Base-by-base conservation (phyloP, 306 rosid species). In the Oxytropis ochrocephala region DNA sequence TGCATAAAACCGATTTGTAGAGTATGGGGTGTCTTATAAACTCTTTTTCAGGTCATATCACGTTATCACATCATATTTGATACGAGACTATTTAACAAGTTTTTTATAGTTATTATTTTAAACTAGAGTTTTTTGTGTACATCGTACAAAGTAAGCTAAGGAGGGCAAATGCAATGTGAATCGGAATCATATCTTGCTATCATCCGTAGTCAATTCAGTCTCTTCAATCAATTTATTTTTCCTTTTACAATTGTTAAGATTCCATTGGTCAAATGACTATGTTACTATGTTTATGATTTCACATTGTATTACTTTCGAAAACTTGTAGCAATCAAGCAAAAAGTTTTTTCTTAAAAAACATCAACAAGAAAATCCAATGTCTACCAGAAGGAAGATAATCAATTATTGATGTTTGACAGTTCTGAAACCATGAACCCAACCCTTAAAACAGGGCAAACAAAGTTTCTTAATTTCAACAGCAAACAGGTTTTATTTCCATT, bases 201-300 rank as follows among this genome's bases (percentile, higher is more conserved):
- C 16, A 12, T 33, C 13, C 27, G 54, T 53, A 35, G 75, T 75
- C 67, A 70, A 59, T 64, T 65, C 43, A 44, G 18, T 24, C 13
- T 51, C 11, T 71, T 64, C 36, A 57, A 13, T 58, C 44, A 60
- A 30, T 64, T 57, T 70, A 70, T 3, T 9, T 47, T 73, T 54
- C 67, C 71, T 69, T 75, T 66, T 65, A 71, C 69, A 54, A 59
- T 11, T 27, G 43, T 60, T 67, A 76, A 78, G 78, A 63, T 27
- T 64, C 4, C 56, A 46, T 75, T 71, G 72, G 72, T 64, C 63
- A 68, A 33, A 64, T 64, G 63, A 36, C 27, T 58, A 77, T 71
- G 82, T 63, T 73, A 57, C 9, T 24, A 42, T 69, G 80, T 63
- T 16, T 74, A 69, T 43, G 75, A 74, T 78, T 50, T 43, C 74